Evolutionary conservation across 78 protist species (phyloP).

Genomic region (slime mould (Dictyostelium discoideum)): dicty_2.7 NC_007091.3:1414501-1415000

Average conservation of each 20-base stretch:
- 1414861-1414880: constrained; percentile 40
- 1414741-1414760: constrained; percentile 40
- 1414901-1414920: not conserved
- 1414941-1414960: not conserved
- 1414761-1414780: constrained; percentile 30
- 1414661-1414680: constrained; percentile 74
- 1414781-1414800: constrained; percentile 43
- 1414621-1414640: constrained; percentile 45
- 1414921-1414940: not conserved
- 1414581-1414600: constrained; percentile 65
- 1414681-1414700: constrained; percentile 82
- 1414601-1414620: constrained; percentile 36
- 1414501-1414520: constrained; percentile 88
- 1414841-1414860: constrained; percentile 18
- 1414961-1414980: not conserved
- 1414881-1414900: not conserved
- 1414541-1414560: constrained; percentile 87
- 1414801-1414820: constrained; percentile 1
- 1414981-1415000: not conserved
- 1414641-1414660: constrained; percentile 53
- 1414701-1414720: constrained; percentile 73
- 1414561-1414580: constrained; percentile 96
- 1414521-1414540: constrained; percentile 87
- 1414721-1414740: constrained; percentile 52
- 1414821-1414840: not conserved